Percentiles rank a stretch among this genome's conserved stretches.
phyloP scores from a whole-genome alignment of 1,284 basidiomycete species.

The Marasmius fiardii region DNA sequence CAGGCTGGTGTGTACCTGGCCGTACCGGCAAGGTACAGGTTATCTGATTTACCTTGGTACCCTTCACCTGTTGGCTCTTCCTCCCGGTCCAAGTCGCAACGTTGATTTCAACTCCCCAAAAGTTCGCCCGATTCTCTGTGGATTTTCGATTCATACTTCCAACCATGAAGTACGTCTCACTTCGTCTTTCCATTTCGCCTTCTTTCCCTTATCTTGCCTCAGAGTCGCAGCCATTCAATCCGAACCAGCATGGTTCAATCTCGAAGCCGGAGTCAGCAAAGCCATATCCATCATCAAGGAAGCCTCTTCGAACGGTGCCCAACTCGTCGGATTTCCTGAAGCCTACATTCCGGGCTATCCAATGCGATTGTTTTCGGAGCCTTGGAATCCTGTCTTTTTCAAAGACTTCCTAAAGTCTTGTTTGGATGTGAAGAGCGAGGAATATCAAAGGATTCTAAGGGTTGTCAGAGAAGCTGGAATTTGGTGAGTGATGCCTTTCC shows the following conservation, averaged over 20 bases:
- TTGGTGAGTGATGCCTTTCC: slow-evolving; percentile 5
- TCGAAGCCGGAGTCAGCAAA: slow-evolving; percentile 17
- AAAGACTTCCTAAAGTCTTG: slow-evolving; percentile 14
- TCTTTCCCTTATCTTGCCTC: neutral
- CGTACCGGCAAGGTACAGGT: no score
- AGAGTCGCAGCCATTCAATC: slow-evolving; percentile 20
- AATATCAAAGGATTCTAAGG: slow-evolving; percentile 15
- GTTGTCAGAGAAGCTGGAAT: slow-evolving; percentile 16
- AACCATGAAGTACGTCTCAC: neutral
- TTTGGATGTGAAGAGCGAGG: slow-evolving; percentile 9
- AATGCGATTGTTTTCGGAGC: slow-evolving; percentile 14
- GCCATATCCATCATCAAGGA: slow-evolving; percentile 15
- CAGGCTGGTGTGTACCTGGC: no score
- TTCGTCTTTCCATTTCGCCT: neutral
- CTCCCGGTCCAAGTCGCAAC: no score
- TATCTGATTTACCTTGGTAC: no score
- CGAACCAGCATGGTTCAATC: slow-evolving; percentile 20
- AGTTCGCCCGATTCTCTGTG: neutral
- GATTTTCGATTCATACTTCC: no score
- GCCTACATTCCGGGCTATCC: slow-evolving; percentile 22
- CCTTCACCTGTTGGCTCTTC: no score
- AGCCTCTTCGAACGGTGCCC: slow-evolving; percentile 19
- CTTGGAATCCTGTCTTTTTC: slow-evolving; percentile 15
- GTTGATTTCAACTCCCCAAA: neutral
- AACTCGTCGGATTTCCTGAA: slow-evolving; percentile 20